Conservation (phyloP, 2,329 filamentous ascomycete genomes). For the Alternaria novae-zelandiae region DNA sequence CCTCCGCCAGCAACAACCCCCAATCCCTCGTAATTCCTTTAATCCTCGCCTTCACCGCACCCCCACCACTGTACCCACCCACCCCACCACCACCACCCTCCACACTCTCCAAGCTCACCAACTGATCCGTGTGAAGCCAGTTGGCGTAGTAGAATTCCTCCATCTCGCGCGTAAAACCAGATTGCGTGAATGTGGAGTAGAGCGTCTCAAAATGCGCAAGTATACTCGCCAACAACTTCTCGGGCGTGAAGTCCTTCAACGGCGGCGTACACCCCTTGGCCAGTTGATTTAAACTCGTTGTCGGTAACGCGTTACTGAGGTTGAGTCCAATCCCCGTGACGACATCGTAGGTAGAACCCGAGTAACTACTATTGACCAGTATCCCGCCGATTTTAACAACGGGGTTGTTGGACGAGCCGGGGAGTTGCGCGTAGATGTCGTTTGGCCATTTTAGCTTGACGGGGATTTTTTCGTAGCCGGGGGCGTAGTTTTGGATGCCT, state of each 20-base stretch:
- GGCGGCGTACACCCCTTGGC: slow-evolving; percentile 48
- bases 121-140: slow-evolving; percentile 77
- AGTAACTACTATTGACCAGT: slow-evolving; percentile 86
- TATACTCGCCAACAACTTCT: slow-evolving; percentile 82
- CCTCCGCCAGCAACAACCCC: slow-evolving; percentile 84
- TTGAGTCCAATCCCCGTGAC: slow-evolving; percentile 86
- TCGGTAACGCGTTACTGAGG: slow-evolving; percentile 80
- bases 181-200: slow-evolving; percentile 75
- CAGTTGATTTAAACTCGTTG: slow-evolving; percentile 82
- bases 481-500: slow-evolving; percentile 80
- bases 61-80: no score
- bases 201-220: slow-evolving; percentile 78
- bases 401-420: slow-evolving; percentile 58
- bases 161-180: slow-evolving; percentile 76
- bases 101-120: slow-evolving; percentile 76
- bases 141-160: slow-evolving; percentile 68
- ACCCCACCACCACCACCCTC: no score
- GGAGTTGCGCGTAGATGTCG: slow-evolving; percentile 67
- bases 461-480: slow-evolving; percentile 75
- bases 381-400: slow-evolving; percentile 95
- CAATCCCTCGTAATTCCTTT: slow-evolving; percentile 91
- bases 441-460: slow-evolving; percentile 98
- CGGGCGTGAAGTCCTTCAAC: slow-evolving; percentile 68
- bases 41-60: slow-evolving; percentile 67
- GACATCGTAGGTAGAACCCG: slow-evolving; percentile 77